Percentiles rank a stretch among this genome's conserved stretches.
Evolutionary conservation across 2,329 filamentous ascomycete species (phyloP).

Genomic region (Trichoderma endophyticum): DNA sequence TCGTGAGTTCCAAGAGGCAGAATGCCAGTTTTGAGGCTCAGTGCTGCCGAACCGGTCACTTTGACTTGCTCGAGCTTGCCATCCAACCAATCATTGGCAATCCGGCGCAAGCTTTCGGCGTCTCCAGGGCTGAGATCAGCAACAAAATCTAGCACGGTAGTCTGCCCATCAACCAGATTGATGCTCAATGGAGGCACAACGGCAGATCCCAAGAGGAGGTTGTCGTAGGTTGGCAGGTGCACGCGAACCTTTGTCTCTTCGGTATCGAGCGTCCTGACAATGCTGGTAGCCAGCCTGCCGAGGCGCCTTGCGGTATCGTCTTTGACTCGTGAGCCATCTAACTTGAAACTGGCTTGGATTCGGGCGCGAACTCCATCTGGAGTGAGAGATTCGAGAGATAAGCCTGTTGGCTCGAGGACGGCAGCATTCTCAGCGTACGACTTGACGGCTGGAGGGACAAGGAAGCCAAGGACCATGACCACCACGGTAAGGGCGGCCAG

Average conservation of each 20-base stretch:
- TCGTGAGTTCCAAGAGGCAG: conserved; percentile 74
- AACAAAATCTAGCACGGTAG: conserved; percentile 74
- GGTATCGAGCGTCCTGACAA: conserved; percentile 73
- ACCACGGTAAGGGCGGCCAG: conserved; percentile 61
- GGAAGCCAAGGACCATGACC: conserved; percentile 76
- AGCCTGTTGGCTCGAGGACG: conserved; percentile 75
- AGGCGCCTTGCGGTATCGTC: conserved; percentile 70
- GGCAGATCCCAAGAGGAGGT: conserved; percentile 74
- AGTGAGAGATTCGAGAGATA: conserved; percentile 85
- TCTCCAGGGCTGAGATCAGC: conserved; percentile 74
- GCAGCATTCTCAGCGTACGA: conserved; percentile 82
- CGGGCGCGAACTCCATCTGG: conserved; percentile 72
- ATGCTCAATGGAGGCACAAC: conserved; percentile 71
- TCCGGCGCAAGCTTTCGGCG: conserved; percentile 68
- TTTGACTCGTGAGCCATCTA: conserved; percentile 74
- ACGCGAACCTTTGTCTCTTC: conserved; percentile 70
- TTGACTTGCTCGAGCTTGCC: conserved; percentile 70
- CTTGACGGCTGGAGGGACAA: conserved; percentile 75
- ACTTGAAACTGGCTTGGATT: conserved; percentile 74
- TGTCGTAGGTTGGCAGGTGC: conserved; percentile 77
- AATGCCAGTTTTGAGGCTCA: conserved; percentile 75
- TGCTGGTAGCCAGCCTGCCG: conserved; percentile 74
- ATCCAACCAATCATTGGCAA: conserved; percentile 86
- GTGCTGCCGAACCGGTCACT: conserved; percentile 68
- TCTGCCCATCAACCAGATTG: conserved; percentile 72